These are phyloP conservation scores for Abortiporus biennis DNA, from an alignment of 1,284 basidiomycete genomes.

Conservation along the genomic window DNA sequence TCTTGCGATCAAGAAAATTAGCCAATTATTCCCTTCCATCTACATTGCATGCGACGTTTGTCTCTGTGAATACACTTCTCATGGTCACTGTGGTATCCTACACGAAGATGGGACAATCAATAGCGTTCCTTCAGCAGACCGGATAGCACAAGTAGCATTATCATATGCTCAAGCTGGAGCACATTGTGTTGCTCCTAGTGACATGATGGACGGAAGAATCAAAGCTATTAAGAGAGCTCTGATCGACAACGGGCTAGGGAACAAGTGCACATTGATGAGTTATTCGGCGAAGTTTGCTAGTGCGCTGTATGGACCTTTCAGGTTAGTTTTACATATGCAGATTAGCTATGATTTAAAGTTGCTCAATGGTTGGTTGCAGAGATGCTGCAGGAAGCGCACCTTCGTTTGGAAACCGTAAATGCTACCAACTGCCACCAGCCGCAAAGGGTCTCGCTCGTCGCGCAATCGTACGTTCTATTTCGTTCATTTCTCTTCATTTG, in stretches of 20 bases:
- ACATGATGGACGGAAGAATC: constrained; percentile 99
- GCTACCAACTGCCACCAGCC: constrained; percentile 91
- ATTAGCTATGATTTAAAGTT: constrained; percentile 27
- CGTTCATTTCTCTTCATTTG: neutral
- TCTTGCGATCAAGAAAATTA: constrained; percentile 77
- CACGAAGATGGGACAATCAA: constrained; percentile 71
- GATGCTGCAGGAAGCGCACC: constrained; percentile 96
- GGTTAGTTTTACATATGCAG: constrained; percentile 39
- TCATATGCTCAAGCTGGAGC: constrained; percentile 93
- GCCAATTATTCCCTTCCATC: constrained; percentile 72
- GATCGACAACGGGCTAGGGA: constrained; percentile 78
- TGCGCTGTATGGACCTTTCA: constrained; percentile 95
- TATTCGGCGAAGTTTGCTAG: constrained; percentile 99
- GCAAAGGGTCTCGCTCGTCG: constrained; percentile 89
- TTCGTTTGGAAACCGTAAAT: constrained; percentile 92
- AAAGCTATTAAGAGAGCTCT: constrained; percentile 84
- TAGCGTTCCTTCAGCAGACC: constrained; percentile 69
- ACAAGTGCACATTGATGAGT: constrained; percentile 90
- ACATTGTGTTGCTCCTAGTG: constrained; percentile 96
- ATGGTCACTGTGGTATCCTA: constrained; percentile 94
- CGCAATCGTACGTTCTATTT: constrained; percentile 70
- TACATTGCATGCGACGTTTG: constrained; percentile 96
- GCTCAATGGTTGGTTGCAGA: too few species aligned
- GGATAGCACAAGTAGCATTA: constrained; percentile 90
- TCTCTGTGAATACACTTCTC: constrained; percentile 99